phyloP scores from a whole-genome alignment of 805 yeast species.

The Millerago galiae region DNA sequence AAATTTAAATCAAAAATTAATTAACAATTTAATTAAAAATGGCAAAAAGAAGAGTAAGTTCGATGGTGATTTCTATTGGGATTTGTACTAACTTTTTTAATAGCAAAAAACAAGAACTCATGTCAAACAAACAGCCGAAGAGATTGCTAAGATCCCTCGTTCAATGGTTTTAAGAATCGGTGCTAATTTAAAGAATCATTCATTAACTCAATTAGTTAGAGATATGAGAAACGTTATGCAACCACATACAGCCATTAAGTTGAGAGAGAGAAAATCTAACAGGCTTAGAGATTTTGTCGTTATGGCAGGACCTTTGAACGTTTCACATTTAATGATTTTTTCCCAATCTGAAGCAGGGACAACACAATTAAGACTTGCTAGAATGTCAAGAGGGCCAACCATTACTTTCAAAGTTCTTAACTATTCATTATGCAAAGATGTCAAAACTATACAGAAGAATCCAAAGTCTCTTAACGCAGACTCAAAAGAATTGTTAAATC shows the following conservation, averaged over 20 bases:
- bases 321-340: conserved; percentile 80
- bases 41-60: conserved; percentile 48
- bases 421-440: conserved; percentile 80
- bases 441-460: conserved; percentile 56
- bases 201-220: conserved; percentile 74
- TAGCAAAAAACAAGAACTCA: conserved; percentile 84
- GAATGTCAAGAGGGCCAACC: conserved; percentile 94
- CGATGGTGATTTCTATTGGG: neutral
- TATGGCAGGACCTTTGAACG: conserved; percentile 98
- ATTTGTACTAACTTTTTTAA: conserved; percentile 9
- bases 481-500: conserved; percentile 53
- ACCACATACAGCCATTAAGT: conserved; percentile 90
- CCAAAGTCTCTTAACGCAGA: conserved; percentile 76
- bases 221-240: conserved; percentile 91
- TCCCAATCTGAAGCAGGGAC: conserved; percentile 78
- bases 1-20: neutral
- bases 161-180: conserved; percentile 95
- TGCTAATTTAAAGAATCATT: conserved; percentile 65
- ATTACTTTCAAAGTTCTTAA: conserved; percentile 70
- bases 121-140: conserved; percentile 56
- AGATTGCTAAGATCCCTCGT: conserved; percentile 68
- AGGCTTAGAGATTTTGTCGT: conserved; percentile 88
- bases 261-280: conserved; percentile 82
- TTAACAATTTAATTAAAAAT: conserved; percentile 21
- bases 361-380: conserved; percentile 74